Conservation (phyloP, 371 early-diverging fungal species). For the Cokeromyces recurvatus region DNA sequence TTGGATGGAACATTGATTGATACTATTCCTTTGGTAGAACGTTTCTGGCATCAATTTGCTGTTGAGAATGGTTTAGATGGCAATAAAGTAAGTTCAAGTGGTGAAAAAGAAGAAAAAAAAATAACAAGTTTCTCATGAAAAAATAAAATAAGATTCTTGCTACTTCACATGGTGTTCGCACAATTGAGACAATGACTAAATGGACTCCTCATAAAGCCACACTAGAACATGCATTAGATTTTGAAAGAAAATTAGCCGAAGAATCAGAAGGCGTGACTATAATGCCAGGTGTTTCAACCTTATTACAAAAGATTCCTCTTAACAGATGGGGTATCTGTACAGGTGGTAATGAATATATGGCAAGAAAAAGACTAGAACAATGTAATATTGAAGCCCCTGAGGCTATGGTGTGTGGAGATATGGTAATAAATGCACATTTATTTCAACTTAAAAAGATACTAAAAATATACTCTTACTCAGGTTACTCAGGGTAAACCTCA, state of each 20-base stretch:
- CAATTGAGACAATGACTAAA: slow-evolving; percentile 31
- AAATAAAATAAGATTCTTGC: slow-evolving; percentile 17
- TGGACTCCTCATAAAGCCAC: slow-evolving; percentile 19
- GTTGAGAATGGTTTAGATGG: slow-evolving; percentile 34
- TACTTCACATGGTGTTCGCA: slow-evolving; percentile 38
- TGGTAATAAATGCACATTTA: too few relatives aligned
- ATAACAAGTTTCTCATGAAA: background rate
- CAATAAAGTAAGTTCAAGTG: slow-evolving; percentile 20
- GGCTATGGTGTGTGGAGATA: slow-evolving; percentile 32
- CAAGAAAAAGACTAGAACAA: slow-evolving; percentile 27
- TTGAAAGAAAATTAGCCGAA: slow-evolving; percentile 11
- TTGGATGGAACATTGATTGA: slow-evolving; percentile 46
- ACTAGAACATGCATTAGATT: slow-evolving; percentile 5
- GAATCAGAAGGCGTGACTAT: slow-evolving; percentile 16
- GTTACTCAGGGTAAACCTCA: slow-evolving; percentile 54
- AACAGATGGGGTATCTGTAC: slow-evolving; percentile 31
- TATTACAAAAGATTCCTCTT: slow-evolving; percentile 28
- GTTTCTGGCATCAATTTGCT: slow-evolving; percentile 40
- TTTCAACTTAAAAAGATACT: background rate
- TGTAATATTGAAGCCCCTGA: slow-evolving; percentile 23
- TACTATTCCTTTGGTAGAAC: slow-evolving; percentile 33
- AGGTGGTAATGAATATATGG: slow-evolving; percentile 33
- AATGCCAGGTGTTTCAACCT: slow-evolving; percentile 25
- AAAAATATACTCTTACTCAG: slow-evolving; percentile 6
- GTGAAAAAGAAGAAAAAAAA: background rate